phyloP scores from a whole-genome alignment of 768 basidiomycete genomes.

The Agaricus blazei region DNA sequence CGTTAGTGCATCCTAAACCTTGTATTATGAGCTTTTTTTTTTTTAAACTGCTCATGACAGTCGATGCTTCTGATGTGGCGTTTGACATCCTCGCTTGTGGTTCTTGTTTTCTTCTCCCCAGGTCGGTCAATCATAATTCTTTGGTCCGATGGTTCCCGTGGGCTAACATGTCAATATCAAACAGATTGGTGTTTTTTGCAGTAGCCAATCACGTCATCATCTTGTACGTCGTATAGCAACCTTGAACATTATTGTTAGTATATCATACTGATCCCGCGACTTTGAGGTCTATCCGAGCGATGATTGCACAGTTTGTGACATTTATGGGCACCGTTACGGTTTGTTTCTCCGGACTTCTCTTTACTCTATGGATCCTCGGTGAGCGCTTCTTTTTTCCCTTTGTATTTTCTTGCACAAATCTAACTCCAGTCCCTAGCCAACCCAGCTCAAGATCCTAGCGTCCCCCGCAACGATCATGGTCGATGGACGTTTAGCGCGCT shows the following conservation, averaged over 20 bases:
- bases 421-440: background rate
- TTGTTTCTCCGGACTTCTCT: slow-evolving; percentile 75
- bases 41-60: slow-evolving; percentile 19
- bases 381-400: slow-evolving; percentile 9
- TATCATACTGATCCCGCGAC: background rate
- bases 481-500: slow-evolving; percentile 45
- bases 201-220: slow-evolving; percentile 76
- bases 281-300: slow-evolving; percentile 68
- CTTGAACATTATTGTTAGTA: background rate
- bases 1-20: slow-evolving; percentile 29
- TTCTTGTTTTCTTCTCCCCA: slow-evolving; percentile 81
- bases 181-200: slow-evolving; percentile 71
- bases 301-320: slow-evolving; percentile 75
- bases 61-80: slow-evolving; percentile 51
- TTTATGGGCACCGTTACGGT: slow-evolving; percentile 74
- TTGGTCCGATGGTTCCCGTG: background rate
- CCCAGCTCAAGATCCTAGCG: slow-evolving; percentile 23
- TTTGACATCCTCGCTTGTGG: slow-evolving; percentile 85
- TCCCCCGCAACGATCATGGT: slow-evolving; percentile 9
- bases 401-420: too few relatives aligned
- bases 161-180: slow-evolving; percentile 14
- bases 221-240: slow-evolving; percentile 40
- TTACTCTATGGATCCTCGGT: slow-evolving; percentile 46
- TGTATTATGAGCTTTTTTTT: background rate
- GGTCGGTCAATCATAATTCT: slow-evolving; percentile 32